phyloP scores from a whole-genome alignment of 2,329 filamentous ascomycete genomes.

The Alternaria novae-zelandiae region DNA sequence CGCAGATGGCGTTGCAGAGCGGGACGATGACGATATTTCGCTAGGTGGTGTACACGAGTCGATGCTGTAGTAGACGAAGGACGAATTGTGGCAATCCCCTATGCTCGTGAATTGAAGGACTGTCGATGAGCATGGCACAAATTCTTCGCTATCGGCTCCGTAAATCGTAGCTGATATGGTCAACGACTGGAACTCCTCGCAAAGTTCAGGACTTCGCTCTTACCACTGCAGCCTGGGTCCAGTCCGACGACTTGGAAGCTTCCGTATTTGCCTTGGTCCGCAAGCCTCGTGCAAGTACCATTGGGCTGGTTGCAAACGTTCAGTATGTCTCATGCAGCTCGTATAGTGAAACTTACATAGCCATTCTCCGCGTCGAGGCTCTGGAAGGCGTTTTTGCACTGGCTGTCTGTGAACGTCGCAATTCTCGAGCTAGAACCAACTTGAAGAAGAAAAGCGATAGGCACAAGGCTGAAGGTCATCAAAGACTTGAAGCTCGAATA shows the following conservation, averaged over 20 bases:
- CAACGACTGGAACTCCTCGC: background rate
- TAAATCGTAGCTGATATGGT: background rate
- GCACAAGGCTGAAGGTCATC: background rate
- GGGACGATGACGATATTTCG: background rate
- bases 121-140: conserved; percentile 1
- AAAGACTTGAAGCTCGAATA: background rate
- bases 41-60: conserved; percentile 3
- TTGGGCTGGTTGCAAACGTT: background rate
- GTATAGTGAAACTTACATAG: background rate
- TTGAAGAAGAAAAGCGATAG: background rate
- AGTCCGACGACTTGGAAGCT: conserved; percentile 5
- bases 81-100: conserved; percentile 4
- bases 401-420: conserved; percentile 1
- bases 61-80: conserved; percentile 9
- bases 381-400: background rate
- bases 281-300: background rate
- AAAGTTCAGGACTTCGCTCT: background rate
- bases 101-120: conserved; percentile 1
- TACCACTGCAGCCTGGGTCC: conserved; percentile 7
- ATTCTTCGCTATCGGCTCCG: background rate
- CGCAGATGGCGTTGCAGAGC: background rate
- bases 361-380: conserved; percentile 6
- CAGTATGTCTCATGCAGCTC: background rate
- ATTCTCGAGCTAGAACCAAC: background rate
- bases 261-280: background rate